A percentile compares a stretch with the other conserved stretches of the same genome.
Evolutionary conservation across 1,284 basidiomycete species (phyloP).

Genomic region (Ganoderma sp.): DNA sequence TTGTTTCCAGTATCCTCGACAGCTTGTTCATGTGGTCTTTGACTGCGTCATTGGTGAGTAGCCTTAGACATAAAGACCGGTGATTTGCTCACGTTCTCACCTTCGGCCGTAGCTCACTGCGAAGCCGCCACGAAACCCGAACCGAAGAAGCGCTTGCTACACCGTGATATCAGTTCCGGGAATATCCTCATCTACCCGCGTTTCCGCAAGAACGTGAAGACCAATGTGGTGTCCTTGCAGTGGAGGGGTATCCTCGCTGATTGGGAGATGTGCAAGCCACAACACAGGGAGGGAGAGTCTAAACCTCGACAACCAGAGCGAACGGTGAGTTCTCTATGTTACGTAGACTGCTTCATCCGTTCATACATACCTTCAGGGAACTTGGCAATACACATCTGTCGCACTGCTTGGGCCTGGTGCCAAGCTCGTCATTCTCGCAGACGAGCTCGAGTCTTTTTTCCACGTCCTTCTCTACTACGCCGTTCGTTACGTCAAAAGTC

Average conservation of each 20-base stretch:
- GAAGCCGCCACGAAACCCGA: neutral
- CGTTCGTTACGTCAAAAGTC: constrained; percentile 19
- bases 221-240: neutral
- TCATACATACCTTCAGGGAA: constrained; percentile 15
- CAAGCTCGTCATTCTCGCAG: constrained; percentile 12
- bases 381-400: constrained; percentile 25
- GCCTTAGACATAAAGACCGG: neutral
- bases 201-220: neutral
- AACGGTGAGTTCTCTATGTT: constrained; percentile 2
- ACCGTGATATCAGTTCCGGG: constrained; percentile 13
- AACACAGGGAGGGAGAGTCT: neutral
- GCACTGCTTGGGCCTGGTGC: constrained; percentile 7
- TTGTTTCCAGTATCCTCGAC: neutral
- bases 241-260: constrained; percentile 25
- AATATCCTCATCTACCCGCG: constrained; percentile 15
- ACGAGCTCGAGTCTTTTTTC: constrained; percentile 27
- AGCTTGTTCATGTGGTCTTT: neutral
- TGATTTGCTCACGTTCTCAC: neutral
- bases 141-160: neutral
- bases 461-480: constrained; percentile 25
- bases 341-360: neutral
- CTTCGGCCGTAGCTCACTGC: neutral
- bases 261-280: constrained; percentile 25
- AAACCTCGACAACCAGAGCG: constrained; percentile 15
- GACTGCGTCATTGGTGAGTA: constrained; percentile 15